Conservation (phyloP, 768 basidiomycete species). For the Hysterangium stoloniferum region DNA sequence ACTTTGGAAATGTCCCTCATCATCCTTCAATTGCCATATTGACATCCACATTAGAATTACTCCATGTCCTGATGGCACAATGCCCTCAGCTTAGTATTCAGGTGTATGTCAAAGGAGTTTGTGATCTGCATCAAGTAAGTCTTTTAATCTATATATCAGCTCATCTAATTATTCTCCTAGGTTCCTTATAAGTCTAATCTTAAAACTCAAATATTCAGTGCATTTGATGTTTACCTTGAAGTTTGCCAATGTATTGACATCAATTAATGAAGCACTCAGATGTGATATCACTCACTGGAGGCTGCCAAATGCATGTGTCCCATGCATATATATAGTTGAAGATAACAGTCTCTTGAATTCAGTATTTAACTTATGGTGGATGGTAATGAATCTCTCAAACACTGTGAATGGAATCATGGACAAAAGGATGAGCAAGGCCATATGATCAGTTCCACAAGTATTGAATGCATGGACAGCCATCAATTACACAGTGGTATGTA, state of each 20-base stretch:
- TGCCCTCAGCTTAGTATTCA: conserved; percentile 1
- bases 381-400: conserved; percentile 28
- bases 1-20: no score
- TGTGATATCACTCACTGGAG: conserved; percentile 25
- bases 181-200: conserved; percentile 20
- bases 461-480: no score
- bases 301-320: conserved; percentile 27
- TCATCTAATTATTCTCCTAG: no score
- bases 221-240: conserved; percentile 30
- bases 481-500: no score
- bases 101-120: neutral
- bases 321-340: conserved; percentile 30
- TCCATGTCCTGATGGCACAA: no score
- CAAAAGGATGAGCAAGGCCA: no score
- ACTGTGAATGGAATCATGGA: no score
- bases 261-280: conserved; percentile 21
- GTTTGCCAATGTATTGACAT: conserved; percentile 17
- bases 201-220: conserved; percentile 21
- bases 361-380: conserved; percentile 23
- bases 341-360: conserved; percentile 23
- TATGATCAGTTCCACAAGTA: no score
- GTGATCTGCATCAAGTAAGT: neutral
- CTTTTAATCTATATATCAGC: no score
- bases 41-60: no score
- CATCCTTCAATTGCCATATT: no score